phyloP scores from a whole-genome alignment of 2,329 filamentous ascomycete genomes.

The Colletotrichum brevisporum region DNA sequence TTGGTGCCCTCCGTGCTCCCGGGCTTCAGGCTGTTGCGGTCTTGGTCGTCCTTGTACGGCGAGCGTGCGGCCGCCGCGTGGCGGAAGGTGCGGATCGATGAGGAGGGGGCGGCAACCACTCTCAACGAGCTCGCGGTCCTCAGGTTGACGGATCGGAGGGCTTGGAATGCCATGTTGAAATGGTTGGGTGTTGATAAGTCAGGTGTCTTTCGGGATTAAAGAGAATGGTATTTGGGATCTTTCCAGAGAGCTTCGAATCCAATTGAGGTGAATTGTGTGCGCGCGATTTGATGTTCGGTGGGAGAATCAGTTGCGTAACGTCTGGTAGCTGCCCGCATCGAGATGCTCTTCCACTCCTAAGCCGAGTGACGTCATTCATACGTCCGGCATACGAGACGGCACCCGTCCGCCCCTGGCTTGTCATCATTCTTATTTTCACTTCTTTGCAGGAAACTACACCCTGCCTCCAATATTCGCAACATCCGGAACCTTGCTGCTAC shows the following conservation, averaged over 20 bases:
- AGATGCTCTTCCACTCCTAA: conserved; percentile 1
- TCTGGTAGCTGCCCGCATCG: conserved; percentile 6
- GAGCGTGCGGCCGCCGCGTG: conserved; percentile 44
- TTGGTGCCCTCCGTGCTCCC: conserved; percentile 77
- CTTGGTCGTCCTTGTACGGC: conserved; percentile 67
- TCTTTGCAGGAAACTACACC: neutral
- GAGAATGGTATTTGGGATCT: neutral
- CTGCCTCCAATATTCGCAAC: neutral
- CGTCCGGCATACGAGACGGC: conserved; percentile 23
- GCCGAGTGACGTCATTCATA: conserved; percentile 34
- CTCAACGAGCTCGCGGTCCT: neutral
- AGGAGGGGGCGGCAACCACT: neutral
- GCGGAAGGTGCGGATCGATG: conserved; percentile 50
- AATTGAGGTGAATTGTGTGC: neutral
- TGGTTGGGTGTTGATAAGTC: neutral
- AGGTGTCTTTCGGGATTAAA: no score
- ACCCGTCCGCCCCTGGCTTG: conserved; percentile 19
- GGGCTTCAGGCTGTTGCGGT: conserved; percentile 76
- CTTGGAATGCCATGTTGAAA: conserved; percentile 34
- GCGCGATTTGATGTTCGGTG: neutral
- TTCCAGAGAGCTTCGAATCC: neutral
- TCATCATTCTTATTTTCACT: conserved; percentile 7
- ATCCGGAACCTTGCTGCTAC: neutral
- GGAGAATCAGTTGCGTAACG: neutral
- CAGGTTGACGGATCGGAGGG: conserved; percentile 25